Percentiles rank a stretch among this genome's conserved stretches.
These are phyloP conservation scores for Polyporus tsugae DNA, from an alignment of 1,284 basidiomycete species.

Conservation along the genomic window DNA sequence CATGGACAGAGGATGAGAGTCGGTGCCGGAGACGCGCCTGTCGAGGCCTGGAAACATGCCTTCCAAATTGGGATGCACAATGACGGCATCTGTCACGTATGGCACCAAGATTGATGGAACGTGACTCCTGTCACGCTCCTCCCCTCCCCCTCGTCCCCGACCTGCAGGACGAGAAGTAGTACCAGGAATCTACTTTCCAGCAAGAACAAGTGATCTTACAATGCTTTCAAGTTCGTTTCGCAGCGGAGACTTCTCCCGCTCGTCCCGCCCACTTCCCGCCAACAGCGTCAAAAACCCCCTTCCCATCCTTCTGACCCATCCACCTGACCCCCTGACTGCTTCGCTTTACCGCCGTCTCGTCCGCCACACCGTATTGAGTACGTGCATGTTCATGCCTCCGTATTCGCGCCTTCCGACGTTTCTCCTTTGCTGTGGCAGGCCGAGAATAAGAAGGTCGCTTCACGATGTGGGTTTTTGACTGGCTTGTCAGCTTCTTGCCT, in stretches of 20 bases:
- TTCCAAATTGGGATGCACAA: background rate
- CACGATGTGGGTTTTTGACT: slow-evolving; percentile 9
- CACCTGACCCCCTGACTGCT: background rate
- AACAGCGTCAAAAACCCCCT: slow-evolving; percentile 10
- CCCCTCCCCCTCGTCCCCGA: background rate
- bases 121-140: background rate
- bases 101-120: background rate
- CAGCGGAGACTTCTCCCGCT: slow-evolving; percentile 18
- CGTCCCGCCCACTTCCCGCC: slow-evolving; percentile 17
- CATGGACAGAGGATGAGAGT: slow-evolving; percentile 24
- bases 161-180: background rate
- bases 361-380: background rate
- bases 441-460: slow-evolving; percentile 14
- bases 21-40: background rate
- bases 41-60: background rate
- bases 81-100: background rate
- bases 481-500: slow-evolving; percentile 15
- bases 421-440: slow-evolving; percentile 12
- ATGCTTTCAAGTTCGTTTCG: background rate
- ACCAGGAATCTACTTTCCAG: background rate
- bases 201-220: background rate
- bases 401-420: slow-evolving; percentile 12
- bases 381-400: background rate
- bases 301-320: slow-evolving; percentile 25
- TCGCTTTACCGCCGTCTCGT: background rate